Evolutionary conservation across 192 early-diverging fungal genomes (phyloP).

Genomic region (Irineochytrium annulatum): DNA sequence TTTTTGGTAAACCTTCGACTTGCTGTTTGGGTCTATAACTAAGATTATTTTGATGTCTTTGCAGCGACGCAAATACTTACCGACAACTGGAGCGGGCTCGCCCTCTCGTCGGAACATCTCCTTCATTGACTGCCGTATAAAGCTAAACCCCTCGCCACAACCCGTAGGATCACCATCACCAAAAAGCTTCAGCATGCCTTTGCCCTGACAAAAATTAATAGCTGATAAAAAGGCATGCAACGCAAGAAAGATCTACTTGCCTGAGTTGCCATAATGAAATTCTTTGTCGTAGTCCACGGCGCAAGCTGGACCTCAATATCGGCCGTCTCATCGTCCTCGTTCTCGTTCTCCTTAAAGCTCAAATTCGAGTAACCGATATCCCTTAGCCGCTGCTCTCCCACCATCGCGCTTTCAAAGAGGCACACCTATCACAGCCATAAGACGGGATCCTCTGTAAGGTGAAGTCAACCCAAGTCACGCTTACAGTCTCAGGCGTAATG

Average conservation of each 20-base stretch:
- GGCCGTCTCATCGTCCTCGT: slow-evolving; percentile 67
- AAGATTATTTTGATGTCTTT: background rate
- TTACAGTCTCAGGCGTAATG: slow-evolving; percentile 83
- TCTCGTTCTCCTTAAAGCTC: slow-evolving; percentile 62
- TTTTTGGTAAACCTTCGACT: slow-evolving; percentile 29
- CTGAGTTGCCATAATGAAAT: slow-evolving; percentile 89
- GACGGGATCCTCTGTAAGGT: background rate
- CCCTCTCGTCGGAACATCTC: slow-evolving; percentile 90
- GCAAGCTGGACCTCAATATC: slow-evolving; percentile 92
- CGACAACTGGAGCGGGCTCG: slow-evolving; percentile 74
- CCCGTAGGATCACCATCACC: slow-evolving; percentile 98
- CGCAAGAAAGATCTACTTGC: slow-evolving; percentile 12
- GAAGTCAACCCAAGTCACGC: background rate
- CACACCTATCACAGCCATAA: slow-evolving; percentile 53
- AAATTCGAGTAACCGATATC: slow-evolving; percentile 78
- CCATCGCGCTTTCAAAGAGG: slow-evolving; percentile 86
- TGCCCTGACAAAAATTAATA: slow-evolving; percentile 48
- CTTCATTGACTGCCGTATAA: slow-evolving; percentile 95
- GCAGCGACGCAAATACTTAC: slow-evolving; percentile 17
- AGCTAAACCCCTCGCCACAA: slow-evolving; percentile 93
- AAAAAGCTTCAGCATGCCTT: slow-evolving; percentile 91
- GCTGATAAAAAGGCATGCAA: background rate
- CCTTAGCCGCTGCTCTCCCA: slow-evolving; percentile 83
- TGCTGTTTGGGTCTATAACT: slow-evolving; percentile 3
- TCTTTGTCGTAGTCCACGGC: slow-evolving; percentile 91